Evolutionary conservation across 331 rosid genomes (phyloP).

Genomic region (Acacia concinna): DNA sequence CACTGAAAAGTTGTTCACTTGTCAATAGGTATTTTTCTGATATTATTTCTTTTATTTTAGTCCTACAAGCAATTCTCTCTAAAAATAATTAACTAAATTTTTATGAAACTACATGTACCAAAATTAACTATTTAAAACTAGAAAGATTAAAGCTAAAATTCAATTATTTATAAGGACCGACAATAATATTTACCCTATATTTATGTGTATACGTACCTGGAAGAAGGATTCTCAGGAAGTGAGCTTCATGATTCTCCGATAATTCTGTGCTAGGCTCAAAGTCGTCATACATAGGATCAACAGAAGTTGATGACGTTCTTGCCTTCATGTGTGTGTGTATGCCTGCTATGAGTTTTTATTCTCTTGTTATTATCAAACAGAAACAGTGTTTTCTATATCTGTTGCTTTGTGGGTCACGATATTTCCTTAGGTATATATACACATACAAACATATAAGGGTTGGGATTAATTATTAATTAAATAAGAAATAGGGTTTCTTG

Average conservation of each 20-base stretch:
- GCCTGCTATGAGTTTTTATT: neutral
- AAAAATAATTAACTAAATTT: no score
- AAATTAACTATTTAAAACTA: no score
- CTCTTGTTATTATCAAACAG: neutral
- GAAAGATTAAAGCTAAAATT: no score
- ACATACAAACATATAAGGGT: neutral
- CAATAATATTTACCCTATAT: no score
- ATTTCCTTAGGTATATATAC: neutral
- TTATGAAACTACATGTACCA: no score
- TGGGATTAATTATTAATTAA: neutral
- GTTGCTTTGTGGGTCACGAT: neutral
- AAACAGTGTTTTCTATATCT: neutral
- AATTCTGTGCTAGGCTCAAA: conserved; percentile 33
- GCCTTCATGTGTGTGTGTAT: neutral
- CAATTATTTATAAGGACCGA: no score
- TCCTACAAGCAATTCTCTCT: no score
- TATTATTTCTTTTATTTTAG: no score
- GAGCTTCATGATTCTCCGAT: conserved; percentile 34
- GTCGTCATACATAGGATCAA: conserved; percentile 29
- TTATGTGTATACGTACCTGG: no score
- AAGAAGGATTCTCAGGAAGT: conserved; percentile 35
- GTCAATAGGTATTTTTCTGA: no score
- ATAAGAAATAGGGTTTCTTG: conserved; percentile 31
- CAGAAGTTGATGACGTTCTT: conserved; percentile 27
- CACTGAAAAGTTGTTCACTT: no score